Evolutionary conservation across 129 eudicot species (phyloP).

Genomic region (Lonicera japonica): DNA sequence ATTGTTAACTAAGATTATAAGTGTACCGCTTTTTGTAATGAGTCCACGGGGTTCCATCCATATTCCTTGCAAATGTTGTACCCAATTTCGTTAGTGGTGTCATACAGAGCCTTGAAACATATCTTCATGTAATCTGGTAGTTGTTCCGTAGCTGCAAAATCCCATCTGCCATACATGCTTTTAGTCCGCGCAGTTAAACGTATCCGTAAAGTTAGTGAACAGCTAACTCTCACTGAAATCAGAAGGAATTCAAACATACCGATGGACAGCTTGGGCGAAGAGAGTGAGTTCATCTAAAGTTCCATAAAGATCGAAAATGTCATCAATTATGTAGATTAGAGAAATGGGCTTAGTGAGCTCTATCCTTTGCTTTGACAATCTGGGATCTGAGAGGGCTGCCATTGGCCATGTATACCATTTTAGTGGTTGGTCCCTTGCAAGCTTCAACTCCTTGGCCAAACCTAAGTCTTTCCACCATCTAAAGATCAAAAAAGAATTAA

Average conservation of each 20-base stretch:
- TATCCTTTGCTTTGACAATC: conserved; percentile 30
- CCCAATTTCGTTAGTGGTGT: conserved; percentile 33
- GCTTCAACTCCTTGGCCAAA: conserved; percentile 34
- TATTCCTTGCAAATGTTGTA: conserved; percentile 18
- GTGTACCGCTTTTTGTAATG: conserved; percentile 27
- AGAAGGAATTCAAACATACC: too few species aligned
- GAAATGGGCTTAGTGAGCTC: conserved; percentile 57
- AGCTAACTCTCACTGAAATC: too few species aligned
- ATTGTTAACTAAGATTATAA: neutral
- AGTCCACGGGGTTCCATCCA: conserved; percentile 41
- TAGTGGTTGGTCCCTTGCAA: conserved; percentile 53
- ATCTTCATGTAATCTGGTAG: conserved; percentile 48
- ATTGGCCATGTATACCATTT: conserved; percentile 71
- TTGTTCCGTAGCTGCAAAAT: conserved; percentile 18
- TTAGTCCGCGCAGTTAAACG: too few species aligned
- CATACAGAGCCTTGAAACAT: conserved; percentile 44
- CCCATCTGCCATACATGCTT: conserved; percentile 58
- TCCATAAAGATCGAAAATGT: conserved; percentile 62
- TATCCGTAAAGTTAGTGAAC: too few species aligned
- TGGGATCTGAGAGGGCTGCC: conserved; percentile 42
- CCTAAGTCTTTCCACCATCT: conserved; percentile 68
- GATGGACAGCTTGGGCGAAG: conserved; percentile 51
- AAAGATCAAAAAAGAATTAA: too few species aligned
- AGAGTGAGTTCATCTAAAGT: conserved; percentile 36
- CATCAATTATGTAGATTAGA: conserved; percentile 51